phyloP scores from a whole-genome alignment of 352 stramenopile genomes.

The Phytopythium mirpurense region DNA sequence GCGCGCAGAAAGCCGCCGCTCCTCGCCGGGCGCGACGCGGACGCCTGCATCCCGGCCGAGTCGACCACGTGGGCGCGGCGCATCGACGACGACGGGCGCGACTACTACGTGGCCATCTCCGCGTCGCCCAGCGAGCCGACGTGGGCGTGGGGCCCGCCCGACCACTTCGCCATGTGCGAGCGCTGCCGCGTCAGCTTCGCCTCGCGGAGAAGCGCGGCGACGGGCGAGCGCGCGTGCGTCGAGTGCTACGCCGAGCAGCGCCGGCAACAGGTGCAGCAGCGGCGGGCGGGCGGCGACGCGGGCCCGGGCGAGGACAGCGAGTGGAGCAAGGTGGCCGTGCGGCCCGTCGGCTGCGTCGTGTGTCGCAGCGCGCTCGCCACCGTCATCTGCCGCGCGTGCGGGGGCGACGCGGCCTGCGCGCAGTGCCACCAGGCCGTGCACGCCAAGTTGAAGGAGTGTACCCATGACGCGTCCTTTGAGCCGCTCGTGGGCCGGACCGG shows the following conservation, averaged over 20 bases:
- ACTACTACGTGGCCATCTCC: conserved; percentile 49
- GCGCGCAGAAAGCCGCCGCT: conserved; percentile 27
- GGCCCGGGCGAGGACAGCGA: conserved; percentile 8
- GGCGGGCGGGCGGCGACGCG: background rate
- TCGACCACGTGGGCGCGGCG: conserved; percentile 59
- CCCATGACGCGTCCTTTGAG: conserved; percentile 12
- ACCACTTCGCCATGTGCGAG: conserved; percentile 52
- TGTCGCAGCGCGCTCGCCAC: conserved; percentile 41
- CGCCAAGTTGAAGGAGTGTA: conserved; percentile 10
- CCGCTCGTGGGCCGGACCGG: conserved; percentile 16
- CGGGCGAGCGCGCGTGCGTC: conserved; percentile 48
- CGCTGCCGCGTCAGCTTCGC: conserved; percentile 48
- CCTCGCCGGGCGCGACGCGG: conserved; percentile 48
- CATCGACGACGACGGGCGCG: conserved; percentile 31
- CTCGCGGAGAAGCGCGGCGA: conserved; percentile 41
- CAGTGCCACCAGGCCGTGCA: conserved; percentile 50
- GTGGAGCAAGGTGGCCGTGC: conserved; percentile 61
- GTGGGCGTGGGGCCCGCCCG: conserved; percentile 31
- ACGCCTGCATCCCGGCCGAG: conserved; percentile 40
- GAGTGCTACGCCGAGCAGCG: conserved; percentile 44
- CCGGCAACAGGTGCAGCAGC: conserved; percentile 1
- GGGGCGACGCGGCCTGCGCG: conserved; percentile 41
- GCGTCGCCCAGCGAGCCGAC: conserved; percentile 19
- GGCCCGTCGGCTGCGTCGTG: conserved; percentile 48
- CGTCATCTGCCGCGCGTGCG: conserved; percentile 49